Evolutionary conservation across 2,329 filamentous ascomycete species (phyloP).

Genomic region (Pseudonectria foliicola): DNA sequence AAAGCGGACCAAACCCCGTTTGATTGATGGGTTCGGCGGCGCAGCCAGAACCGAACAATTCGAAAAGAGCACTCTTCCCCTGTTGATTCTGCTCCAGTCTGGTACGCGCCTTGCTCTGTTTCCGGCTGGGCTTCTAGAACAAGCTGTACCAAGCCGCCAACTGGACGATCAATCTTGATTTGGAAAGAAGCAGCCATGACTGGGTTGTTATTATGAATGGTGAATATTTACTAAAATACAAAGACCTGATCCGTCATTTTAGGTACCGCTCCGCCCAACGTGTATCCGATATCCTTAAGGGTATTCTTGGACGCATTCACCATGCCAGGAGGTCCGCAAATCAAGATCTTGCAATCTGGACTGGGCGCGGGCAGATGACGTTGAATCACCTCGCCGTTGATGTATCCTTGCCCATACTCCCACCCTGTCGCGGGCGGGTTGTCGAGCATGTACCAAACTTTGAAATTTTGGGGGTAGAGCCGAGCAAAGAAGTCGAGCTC

Average conservation of each 20-base stretch:
- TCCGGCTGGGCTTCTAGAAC: too few species aligned
- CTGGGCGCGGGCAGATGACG: conserved; percentile 40
- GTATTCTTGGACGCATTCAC: conserved; percentile 48
- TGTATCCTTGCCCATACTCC: conserved; percentile 41
- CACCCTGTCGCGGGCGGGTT: conserved; percentile 35
- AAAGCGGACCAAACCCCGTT: too few species aligned
- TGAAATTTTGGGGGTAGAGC: conserved; percentile 46
- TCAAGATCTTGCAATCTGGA: conserved; percentile 43
- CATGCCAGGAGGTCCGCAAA: conserved; percentile 57
- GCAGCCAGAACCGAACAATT: too few species aligned
- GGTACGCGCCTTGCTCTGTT: too few species aligned
- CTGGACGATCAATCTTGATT: neutral
- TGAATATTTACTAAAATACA: conserved; percentile 32
- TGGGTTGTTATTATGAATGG: neutral
- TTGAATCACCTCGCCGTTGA: conserved; percentile 43
- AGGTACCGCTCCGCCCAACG: conserved; percentile 39
- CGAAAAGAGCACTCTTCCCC: too few species aligned
- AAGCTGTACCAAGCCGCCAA: too few species aligned
- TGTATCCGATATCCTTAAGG: conserved; percentile 42
- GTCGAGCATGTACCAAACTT: conserved; percentile 49
- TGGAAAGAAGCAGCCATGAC: neutral
- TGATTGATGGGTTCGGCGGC: too few species aligned
- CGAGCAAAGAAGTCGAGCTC: conserved; percentile 48
- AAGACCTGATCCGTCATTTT: conserved; percentile 52
- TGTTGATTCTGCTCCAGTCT: too few species aligned